Conservation (phyloP, 2,329 filamentous ascomycete species). For the Aspergillus glaucus region DNA sequence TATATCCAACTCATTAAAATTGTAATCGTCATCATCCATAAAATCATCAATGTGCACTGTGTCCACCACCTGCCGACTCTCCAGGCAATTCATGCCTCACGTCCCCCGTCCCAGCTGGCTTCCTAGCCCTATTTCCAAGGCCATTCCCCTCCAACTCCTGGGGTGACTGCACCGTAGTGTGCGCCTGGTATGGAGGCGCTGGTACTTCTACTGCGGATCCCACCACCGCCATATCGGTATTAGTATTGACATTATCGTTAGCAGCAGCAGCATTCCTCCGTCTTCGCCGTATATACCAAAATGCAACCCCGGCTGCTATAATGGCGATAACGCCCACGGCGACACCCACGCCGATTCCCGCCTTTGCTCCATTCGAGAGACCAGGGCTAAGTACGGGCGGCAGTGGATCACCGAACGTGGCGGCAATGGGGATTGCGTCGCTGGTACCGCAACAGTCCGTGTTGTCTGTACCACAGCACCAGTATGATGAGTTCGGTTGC, state of each 20-base stretch:
- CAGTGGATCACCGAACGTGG: too few relatives aligned
- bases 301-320: background rate
- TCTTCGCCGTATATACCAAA: background rate
- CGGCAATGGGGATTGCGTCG: background rate
- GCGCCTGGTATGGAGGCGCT: background rate
- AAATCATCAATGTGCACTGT: too few relatives aligned
- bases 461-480: too few relatives aligned
- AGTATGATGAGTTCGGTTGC: too few relatives aligned
- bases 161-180: background rate
- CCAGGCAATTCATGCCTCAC: background rate
- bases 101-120: background rate
- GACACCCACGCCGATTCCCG: background rate
- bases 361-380: background rate
- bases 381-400: background rate
- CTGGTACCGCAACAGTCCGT: background rate
- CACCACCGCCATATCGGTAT: background rate
- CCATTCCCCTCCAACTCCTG: too few relatives aligned
- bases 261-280: background rate
- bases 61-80: background rate
- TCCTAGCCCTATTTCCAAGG: too few relatives aligned
- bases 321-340: background rate
- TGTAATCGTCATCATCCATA: too few relatives aligned
- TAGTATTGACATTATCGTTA: background rate
- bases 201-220: background rate
- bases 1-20: too few relatives aligned